Evolutionary conservation across 2,329 filamentous ascomycete genomes (phyloP), one percentile per base, ranked within the genome.

Genomic region (Cladosporium cucumerinum): DNA sequence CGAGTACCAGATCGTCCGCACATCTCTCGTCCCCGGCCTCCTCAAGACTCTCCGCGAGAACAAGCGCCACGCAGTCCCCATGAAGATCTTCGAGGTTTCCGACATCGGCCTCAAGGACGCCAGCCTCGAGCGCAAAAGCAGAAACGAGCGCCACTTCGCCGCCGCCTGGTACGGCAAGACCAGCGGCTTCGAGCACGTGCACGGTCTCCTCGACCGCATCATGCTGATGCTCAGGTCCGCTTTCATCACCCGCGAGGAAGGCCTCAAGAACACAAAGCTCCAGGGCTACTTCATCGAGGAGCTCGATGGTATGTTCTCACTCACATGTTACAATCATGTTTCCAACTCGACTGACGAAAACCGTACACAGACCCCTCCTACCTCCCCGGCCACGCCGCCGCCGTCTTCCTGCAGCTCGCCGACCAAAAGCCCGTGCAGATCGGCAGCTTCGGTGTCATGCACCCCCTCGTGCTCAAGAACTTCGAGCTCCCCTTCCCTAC

Each of bases 101-200:
- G 94, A 98, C 73, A 91, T 97, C 23, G 93, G 91, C 32, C 92
- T 96, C 84, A 97, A 98, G 81, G 94, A 97, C 73, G 80, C 89
- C 67, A 83, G 82, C 16, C 79, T 88, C 55, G 95, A 99, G 84
- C 87, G 95, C 69, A 92, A 93, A 82, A 90, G 88, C 71, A 87
- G 92, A 70, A 99, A 99, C 77, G 92, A 97, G 83, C 85, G 94
- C 64, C 94, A 96, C 81, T 98, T 97, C 77, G 92, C 92, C n/a
- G 95, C 93, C 11, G 93, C 93, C 1, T 97, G 90, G 86, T 97
- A 94, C 79, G 93, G 93, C 74, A 97, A 95, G 84, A 92, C 88
- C 3, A 93, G 89, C 71, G 95, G 96, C 49, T 99, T 99, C 78
- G 95, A 99, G 80, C 83, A 96, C 69, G 92, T 99, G 3, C 96